phyloP scores from a whole-genome alignment of 495 filamentous ascomycete species.

The Parathielavia hyrcaniae region DNA sequence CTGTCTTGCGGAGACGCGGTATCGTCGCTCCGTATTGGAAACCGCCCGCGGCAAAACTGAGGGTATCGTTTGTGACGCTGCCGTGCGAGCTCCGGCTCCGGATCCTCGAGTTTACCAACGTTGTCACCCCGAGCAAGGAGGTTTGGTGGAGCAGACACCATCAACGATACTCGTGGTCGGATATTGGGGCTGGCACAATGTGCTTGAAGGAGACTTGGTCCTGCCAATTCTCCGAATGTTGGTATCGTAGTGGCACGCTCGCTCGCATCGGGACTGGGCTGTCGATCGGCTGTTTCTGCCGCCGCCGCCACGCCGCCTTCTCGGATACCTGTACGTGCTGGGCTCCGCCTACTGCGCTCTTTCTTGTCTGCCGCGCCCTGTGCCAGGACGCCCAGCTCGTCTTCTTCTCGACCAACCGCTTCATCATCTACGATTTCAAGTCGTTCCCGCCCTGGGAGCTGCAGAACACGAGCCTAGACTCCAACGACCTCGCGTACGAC shows the following conservation, averaged over 20 bases:
- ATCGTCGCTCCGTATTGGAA: not conserved
- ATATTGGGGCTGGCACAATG: not conserved
- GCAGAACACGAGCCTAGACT: no score
- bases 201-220: not conserved
- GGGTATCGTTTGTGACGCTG: not conserved
- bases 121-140: constrained; percentile 16
- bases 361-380: constrained; percentile 5
- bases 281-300: constrained; percentile 14
- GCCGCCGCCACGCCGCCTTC: constrained; percentile 6
- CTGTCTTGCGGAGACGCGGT: not conserved
- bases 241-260: not conserved
- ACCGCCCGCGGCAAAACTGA: not conserved
- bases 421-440: not conserved
- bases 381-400: not conserved
- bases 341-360: constrained; percentile 6
- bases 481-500: no score
- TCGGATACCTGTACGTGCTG: constrained; percentile 14
- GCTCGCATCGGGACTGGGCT: not conserved
- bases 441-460: no score
- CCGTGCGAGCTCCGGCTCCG: constrained; percentile 10
- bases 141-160: constrained; percentile 13
- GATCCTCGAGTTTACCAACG: constrained; percentile 12
- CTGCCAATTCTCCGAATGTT: not conserved
- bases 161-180: not conserved
- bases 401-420: not conserved